Conservation (phyloP, 345 rosid genomes). For the Melaleuca quinquenervia region DNA sequence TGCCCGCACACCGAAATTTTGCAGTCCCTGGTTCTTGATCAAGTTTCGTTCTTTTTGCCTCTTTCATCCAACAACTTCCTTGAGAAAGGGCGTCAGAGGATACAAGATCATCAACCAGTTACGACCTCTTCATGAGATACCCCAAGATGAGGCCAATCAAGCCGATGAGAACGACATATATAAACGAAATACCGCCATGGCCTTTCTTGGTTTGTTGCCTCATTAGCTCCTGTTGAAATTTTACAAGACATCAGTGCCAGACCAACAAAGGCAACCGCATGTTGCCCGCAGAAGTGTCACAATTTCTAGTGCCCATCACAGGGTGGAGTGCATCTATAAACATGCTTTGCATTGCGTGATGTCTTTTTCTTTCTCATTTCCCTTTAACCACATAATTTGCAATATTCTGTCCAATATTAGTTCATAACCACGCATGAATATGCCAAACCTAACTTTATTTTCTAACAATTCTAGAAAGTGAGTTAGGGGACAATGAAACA, state of each 20-base stretch:
- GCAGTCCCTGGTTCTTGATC: neutral
- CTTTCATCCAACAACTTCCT: neutral
- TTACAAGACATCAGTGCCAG: neutral
- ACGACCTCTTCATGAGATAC: constrained; percentile 56
- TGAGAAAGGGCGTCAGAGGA: neutral
- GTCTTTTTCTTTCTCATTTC: neutral
- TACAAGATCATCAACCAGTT: neutral
- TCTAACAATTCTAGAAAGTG: neutral
- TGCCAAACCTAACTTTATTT: neutral
- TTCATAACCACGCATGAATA: neutral
- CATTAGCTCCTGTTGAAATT: constrained; percentile 42
- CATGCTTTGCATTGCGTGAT: too few species aligned
- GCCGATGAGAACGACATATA: constrained; percentile 52
- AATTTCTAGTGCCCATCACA: neutral
- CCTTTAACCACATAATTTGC: neutral
- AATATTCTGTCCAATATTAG: neutral
- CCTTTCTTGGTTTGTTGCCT: constrained; percentile 34
- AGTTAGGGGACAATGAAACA: neutral
- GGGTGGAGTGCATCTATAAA: neutral
- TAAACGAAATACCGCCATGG: constrained; percentile 27
- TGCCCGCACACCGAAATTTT: neutral
- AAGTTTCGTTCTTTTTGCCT: neutral
- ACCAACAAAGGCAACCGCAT: neutral
- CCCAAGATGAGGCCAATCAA: constrained; percentile 64
- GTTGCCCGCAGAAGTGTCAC: neutral